Conservation (phyloP, 257 asterid species). For the Ilex aquifolium region DNA sequence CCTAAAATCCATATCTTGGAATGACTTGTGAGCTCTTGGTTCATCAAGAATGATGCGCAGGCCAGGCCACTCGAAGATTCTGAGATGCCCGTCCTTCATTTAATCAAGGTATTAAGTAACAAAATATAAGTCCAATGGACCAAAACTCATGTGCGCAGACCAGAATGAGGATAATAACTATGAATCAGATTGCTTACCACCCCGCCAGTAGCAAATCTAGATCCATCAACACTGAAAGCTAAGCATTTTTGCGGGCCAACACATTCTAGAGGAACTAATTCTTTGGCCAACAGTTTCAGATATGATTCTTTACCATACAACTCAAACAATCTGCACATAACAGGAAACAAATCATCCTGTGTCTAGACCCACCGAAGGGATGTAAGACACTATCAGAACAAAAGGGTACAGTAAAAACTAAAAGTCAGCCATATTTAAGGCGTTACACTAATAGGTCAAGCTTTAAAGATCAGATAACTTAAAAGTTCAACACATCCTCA, state of each 20-base stretch:
- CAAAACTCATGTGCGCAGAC: constrained; percentile 5
- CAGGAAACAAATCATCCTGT: constrained; percentile 2
- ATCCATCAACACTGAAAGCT: constrained; percentile 92
- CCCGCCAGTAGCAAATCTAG: constrained; percentile 91
- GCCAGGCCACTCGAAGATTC: constrained; percentile 90
- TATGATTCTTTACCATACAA: constrained; percentile 50
- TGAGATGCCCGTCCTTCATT: constrained; percentile 84
- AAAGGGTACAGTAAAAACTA: too few species aligned
- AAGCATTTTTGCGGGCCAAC: constrained; percentile 74
- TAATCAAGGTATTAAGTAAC: constrained; percentile 10
- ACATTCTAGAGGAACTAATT: constrained; percentile 55
- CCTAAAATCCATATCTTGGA: constrained; percentile 97
- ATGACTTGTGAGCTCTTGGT: constrained; percentile 94
- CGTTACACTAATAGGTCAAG: too few species aligned
- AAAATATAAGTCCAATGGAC: neutral
- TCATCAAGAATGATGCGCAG: constrained; percentile 66
- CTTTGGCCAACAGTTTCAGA: constrained; percentile 46
- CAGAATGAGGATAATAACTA: constrained; percentile 2
- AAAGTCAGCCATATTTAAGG: too few species aligned
- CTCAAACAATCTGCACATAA: constrained; percentile 59
- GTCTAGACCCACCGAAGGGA: neutral
- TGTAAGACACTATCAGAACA: too few species aligned
- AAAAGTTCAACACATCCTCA: too few species aligned
- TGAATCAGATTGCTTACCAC: constrained; percentile 46
- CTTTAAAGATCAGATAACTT: too few species aligned